Evolutionary conservation across 2,329 filamentous ascomycete genomes (phyloP).

Genomic region (Coleophoma cylindrospora): DNA sequence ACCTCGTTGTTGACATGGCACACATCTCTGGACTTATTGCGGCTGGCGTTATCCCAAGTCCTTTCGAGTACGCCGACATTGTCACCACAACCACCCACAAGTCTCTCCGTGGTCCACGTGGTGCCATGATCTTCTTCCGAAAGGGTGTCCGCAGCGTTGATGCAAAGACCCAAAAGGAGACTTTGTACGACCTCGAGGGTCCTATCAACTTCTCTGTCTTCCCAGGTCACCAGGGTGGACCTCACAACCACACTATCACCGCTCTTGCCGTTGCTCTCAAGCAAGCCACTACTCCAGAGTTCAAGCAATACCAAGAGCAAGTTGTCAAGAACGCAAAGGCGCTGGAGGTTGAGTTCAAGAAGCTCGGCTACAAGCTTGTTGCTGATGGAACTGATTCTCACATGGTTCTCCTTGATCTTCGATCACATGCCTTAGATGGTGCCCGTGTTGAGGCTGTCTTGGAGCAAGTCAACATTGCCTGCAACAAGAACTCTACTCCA

Average conservation of each 20-base stretch:
- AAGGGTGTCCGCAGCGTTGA: conserved; percentile 90
- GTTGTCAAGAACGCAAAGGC: conserved; percentile 93
- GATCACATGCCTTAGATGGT: conserved; percentile 81
- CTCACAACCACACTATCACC: conserved; percentile 99
- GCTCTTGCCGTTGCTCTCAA: conserved; percentile 91
- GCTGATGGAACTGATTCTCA: conserved; percentile 96
- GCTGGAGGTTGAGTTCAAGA: conserved; percentile 78
- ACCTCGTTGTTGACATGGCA: conserved; percentile 96
- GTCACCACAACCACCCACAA: conserved; percentile 99
- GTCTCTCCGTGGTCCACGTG: conserved; percentile 92
- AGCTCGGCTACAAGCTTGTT: conserved; percentile 88
- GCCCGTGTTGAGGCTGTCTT: conserved; percentile 94
- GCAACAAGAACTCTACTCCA: conserved; percentile 99
- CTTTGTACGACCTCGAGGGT: conserved; percentile 86
- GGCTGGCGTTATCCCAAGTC: conserved; percentile 86
- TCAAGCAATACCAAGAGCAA: conserved; percentile 89
- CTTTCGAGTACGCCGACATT: conserved; percentile 88
- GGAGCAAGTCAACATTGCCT: conserved; percentile 97
- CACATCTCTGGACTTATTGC: conserved; percentile 97
- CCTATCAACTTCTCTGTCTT: conserved; percentile 99
- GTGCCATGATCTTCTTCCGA: conserved; percentile 99
- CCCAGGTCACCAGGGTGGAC: conserved; percentile 96
- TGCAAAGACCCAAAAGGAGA: conserved; percentile 85
- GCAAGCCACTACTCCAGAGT: conserved; percentile 86
- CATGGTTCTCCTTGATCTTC: conserved; percentile 93